Base-by-base conservation (phyloP, 1,284 basidiomycete species). In the Cerioporus squamosus region DNA sequence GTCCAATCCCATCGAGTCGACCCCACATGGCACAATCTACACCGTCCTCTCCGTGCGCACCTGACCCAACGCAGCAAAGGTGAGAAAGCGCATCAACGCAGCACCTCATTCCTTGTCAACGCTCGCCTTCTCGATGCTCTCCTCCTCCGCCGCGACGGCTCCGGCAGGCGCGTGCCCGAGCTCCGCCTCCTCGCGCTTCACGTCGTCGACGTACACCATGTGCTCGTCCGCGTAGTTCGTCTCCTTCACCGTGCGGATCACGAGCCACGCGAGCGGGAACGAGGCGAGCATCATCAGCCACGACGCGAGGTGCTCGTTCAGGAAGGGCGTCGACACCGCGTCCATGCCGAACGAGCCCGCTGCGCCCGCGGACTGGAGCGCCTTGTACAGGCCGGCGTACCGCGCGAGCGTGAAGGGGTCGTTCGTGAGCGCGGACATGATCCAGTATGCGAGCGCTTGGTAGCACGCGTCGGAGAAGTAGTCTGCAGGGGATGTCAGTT, bases 281-380 rank as follows among this genome's bases (percentile, higher is more conserved):
- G 74, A 75, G 26, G 67, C 62, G 53, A 78, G 68, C 69, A 77
- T 71, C 66, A 77, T 57, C 31, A 68, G 29, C 76, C 76, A 78
- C 55, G 70, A 72, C 31, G 72, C 74, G 52, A 78, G 72, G 61
- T 71, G 67, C 62, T 77, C 75, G 66, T 77, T 77, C 38, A 77
- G 64, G 61, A 70, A 73, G 42, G 76, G 76, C 48, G 75, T 75
- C 29, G 54, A 42, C 36, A 77, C 75, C 3, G 80, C 79, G 67
- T 82, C 80, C 79, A 82, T 81, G 26, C 77, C 80, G 64, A 77
- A 82, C 24, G 73, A 75, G 40, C 72, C 79, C 38, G 73, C 79
- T 6, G 70, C 57, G 23, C 79, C 79, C 43, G 75, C 75, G 44
- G 70, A 72, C 67, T 78, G 76, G 31, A 77, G 52, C 33, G 75